These are phyloP conservation scores for Phytopythium cucurbitacearum DNA, from an alignment of 352 stramenopile genomes.

Conservation along the genomic window DNA sequence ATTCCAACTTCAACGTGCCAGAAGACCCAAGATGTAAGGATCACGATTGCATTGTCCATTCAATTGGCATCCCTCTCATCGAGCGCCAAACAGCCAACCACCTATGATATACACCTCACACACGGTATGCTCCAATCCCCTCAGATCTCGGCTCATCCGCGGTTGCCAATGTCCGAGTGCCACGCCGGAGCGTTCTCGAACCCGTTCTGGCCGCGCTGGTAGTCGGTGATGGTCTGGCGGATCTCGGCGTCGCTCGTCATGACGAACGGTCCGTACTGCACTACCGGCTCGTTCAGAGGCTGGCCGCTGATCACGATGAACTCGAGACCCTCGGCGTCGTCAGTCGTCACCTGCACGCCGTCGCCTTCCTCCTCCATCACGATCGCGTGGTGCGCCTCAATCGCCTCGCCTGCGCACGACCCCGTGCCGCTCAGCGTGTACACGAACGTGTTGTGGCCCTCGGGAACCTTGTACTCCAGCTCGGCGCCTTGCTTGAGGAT, in stretches of 20 bases:
- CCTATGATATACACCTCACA: neutral
- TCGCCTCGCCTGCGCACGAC: constrained; percentile 12
- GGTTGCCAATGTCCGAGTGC: constrained; percentile 47
- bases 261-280: constrained; percentile 70
- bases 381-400: constrained; percentile 37
- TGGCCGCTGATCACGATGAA: constrained; percentile 58
- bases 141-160: neutral
- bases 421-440: constrained; percentile 31
- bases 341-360: constrained; percentile 35
- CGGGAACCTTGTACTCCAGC: constrained; percentile 34
- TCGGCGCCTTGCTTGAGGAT: constrained; percentile 27
- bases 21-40: too few relatives aligned
- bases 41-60: too few relatives aligned
- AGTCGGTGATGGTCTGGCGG: constrained; percentile 50
- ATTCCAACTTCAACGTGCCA: too few relatives aligned
- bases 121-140: neutral
- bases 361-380: constrained; percentile 45
- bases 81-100: neutral
- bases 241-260: constrained; percentile 62
- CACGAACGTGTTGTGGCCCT: constrained; percentile 37
- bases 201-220: constrained; percentile 46
- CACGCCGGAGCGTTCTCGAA: constrained; percentile 62
- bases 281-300: constrained; percentile 56
- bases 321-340: constrained; percentile 27
- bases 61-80: too few relatives aligned